Evolutionary conservation across 2,329 filamentous ascomycete species (phyloP).

Genomic region (Phoma sp.): DNA sequence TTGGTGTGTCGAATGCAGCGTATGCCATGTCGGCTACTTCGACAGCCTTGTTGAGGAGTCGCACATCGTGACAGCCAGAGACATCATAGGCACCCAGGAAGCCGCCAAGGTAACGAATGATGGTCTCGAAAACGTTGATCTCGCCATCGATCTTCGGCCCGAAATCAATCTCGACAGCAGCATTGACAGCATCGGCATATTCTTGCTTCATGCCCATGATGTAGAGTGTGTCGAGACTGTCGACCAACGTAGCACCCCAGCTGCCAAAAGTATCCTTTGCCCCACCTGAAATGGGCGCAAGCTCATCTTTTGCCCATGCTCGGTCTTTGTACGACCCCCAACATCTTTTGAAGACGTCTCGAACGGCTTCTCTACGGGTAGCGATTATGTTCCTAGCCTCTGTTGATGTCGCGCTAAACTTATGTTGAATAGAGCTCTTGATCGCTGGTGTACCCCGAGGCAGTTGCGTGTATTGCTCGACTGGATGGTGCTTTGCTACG

Average conservation of each 20-base stretch:
- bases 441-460: constrained; percentile 62
- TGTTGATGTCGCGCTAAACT: constrained; percentile 5
- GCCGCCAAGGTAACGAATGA: constrained; percentile 73
- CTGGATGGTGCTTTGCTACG: constrained; percentile 21
- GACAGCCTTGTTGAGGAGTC: constrained; percentile 63
- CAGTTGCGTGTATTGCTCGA: constrained; percentile 73
- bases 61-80: constrained; percentile 55
- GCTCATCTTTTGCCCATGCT: constrained; percentile 85
- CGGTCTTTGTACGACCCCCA: constrained; percentile 80
- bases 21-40: constrained; percentile 69
- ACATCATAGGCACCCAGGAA: constrained; percentile 70
- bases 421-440: constrained; percentile 7
- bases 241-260: constrained; percentile 85
- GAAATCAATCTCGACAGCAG: constrained; percentile 65
- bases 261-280: constrained; percentile 82
- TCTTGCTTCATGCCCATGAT: constrained; percentile 69
- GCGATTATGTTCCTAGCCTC: constrained; percentile 47
- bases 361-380: constrained; percentile 72
- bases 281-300: constrained; percentile 70
- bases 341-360: constrained; percentile 75
- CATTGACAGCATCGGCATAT: constrained; percentile 65
- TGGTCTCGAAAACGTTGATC: constrained; percentile 72
- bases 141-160: constrained; percentile 52
- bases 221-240: constrained; percentile 72
- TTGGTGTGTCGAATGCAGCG: constrained; percentile 69